phyloP scores from a whole-genome alignment of 371 early-diverging fungal genomes.

The Rhizopus delemar region DNA sequence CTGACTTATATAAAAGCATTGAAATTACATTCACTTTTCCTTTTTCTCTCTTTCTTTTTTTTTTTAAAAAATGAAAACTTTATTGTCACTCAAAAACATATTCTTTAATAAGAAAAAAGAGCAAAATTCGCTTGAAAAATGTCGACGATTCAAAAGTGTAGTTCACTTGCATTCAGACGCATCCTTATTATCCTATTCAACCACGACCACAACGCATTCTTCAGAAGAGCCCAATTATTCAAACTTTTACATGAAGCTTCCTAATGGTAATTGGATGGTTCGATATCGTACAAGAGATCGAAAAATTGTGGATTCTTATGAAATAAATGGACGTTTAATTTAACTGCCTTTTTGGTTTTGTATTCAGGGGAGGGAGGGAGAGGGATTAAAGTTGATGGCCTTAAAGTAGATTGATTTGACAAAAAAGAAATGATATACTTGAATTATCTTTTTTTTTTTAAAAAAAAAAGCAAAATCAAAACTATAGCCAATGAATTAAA shows the following conservation, averaged over 20 bases:
- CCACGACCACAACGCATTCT: neutral
- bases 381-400: neutral
- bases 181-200: neutral
- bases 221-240: conserved; percentile 27
- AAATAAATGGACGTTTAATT: conserved; percentile 38
- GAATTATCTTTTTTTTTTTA: too few species aligned
- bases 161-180: neutral
- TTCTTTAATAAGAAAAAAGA: neutral
- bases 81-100: neutral
- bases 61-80: neutral
- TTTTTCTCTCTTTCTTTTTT: conserved; percentile 3
- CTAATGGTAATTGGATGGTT: conserved; percentile 50
- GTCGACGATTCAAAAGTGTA: conserved; percentile 1
- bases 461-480: too few species aligned
- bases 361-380: too few species aligned
- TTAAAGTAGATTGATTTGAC: too few species aligned
- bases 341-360: conserved; percentile 1
- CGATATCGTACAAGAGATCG: conserved; percentile 46
- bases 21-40: neutral
- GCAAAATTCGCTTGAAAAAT: neutral
- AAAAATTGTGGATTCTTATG: conserved; percentile 42
- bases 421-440: too few species aligned
- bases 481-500: too few species aligned
- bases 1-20: conserved; percentile 1
- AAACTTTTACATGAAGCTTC: conserved; percentile 48